A percentile compares a stretch with the other conserved stretches of the same genome.
Conservation (phyloP, 345 rosid genomes). For the Aethionema arabicum region DNA sequence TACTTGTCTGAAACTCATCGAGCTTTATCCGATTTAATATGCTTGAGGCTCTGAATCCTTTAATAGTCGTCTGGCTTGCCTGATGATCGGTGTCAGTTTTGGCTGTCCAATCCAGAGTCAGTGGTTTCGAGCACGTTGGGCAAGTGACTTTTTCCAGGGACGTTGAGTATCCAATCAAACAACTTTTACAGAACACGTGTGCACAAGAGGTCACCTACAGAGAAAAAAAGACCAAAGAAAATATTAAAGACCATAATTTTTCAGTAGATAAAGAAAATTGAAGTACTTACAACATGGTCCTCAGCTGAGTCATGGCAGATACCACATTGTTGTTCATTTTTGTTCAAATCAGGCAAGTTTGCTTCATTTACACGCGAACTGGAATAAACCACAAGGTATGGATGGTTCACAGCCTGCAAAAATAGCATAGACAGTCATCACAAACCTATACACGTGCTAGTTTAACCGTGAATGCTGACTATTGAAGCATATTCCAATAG, state of each 20-base stretch:
- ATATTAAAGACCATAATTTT: constrained; percentile 10
- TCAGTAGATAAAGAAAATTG: not conserved
- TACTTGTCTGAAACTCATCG: constrained; percentile 89
- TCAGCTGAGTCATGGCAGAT: constrained; percentile 81
- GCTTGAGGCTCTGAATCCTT: constrained; percentile 81
- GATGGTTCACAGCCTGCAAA: constrained; percentile 94
- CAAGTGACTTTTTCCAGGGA: constrained; percentile 66
- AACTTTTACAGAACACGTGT: constrained; percentile 87
- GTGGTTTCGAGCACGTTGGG: constrained; percentile 71
- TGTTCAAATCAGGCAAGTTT: constrained; percentile 34
- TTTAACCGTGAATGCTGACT: not conserved
- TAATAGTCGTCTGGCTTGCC: constrained; percentile 55
- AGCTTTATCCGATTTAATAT: constrained; percentile 80
- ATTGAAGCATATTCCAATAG: constrained; percentile 11
- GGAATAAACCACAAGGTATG: constrained; percentile 89
- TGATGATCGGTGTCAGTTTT: constrained; percentile 46
- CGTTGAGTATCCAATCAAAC: constrained; percentile 71
- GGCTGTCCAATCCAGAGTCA: constrained; percentile 77
- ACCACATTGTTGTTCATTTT: constrained; percentile 61
- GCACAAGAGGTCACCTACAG: constrained; percentile 77
- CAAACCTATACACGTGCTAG: constrained; percentile 12
- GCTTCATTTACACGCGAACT: constrained; percentile 45
- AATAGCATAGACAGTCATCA: constrained; percentile 33
- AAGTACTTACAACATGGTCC: constrained; percentile 66
- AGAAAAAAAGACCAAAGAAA: not conserved